Base-by-base conservation (phyloP, 805 yeast genomes). In the Wickerhamiella qilinensis region DNA sequence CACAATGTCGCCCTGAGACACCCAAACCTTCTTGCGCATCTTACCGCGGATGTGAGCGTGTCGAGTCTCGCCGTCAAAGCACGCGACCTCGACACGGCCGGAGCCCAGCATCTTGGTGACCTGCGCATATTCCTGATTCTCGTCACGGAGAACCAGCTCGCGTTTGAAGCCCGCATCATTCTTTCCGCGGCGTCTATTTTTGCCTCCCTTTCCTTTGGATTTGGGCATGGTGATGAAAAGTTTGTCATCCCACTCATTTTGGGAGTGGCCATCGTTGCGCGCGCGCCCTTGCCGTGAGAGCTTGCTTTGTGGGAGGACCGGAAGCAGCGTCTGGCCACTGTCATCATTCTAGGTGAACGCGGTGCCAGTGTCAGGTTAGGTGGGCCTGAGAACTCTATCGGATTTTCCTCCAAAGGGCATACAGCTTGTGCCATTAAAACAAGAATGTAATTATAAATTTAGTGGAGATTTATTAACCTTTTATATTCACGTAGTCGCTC, bases 11-110 rank as follows among this genome's bases (percentile, higher is more conserved):
- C 98, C 98, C 62, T 85, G 97, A 35, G 82, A 82, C 84, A 91
- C 86, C 99, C 99, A 91, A 44, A 91, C 98, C 74, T 88, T 91
- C 78, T 91, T 91, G 73, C 99, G 82, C 66, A 91, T 73, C 60
- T 91, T 91, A 54, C 99, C 99, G 72, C 99, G 83, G 57, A 91
- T 91, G 59, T 88, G 98, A 16, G 94, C 98, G 74, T 85, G 73
- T 69, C 99, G 77, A 59, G 76, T 82, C 51, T 70, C 68, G 48
- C 94, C 95, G 57, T 91, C 99, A 56, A 91, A 91, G 67, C 98
- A 91, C 37, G 76, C 62, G 39, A 94, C 95, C 61, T 86, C 94
- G 40, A 91, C 78, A 64, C 98, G 77, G 48, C 98, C 97, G 58
- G 86, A 86, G 61, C 99, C 99, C 53, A 91, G 75, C 96, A 91